Evolutionary conservation across 441 rosid species (phyloP), one percentile per base, ranked within the genome.

Genomic region (Aleurites moluccanus): DNA sequence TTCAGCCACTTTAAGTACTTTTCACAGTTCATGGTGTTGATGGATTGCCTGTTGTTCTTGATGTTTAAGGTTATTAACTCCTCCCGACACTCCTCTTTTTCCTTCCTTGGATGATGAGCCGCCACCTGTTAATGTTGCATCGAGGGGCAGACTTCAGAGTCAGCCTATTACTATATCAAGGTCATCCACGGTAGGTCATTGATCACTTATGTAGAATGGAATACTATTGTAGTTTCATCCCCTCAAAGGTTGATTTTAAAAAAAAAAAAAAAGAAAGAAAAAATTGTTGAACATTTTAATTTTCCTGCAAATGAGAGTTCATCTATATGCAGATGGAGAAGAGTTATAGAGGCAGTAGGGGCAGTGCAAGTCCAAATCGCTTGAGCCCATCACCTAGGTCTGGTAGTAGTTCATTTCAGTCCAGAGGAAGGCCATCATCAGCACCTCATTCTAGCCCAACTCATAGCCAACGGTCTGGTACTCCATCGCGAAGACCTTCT

Each of bases 21-120:
- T 66, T 45, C 21, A 49, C 23, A 53, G 20, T 78, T 82, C 67
- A 62, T 75, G 77, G 65, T 63, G 73, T 80, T 90, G 77, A 86
- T 77, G 50, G 66, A 80, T 77, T 79, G 74, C 78, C 50, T 65
- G 77, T 52, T 71, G 50, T 61, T 86, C 47, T 73, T 81, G 78
- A 79, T 77, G 79, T 85, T 80, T 76, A 83, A 96, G 99, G 99
- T 87, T 96, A 78, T 83, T 96, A 85, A 96, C 98, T 81, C 98
- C 99, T 71, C 99, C 99, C 0, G 98, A 96, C 69, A 93, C 99
- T 65, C 99, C 99, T 2, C 97, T 96, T 70, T 96, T 96, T 83
- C 94, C 91, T 71, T 93, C 96, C 4, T 76, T 96, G 93, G 98
- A 96, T 65, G 96, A 96, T 72, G 94, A 91, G 72, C 92, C 92